These are phyloP conservation scores for Gossypium aridum DNA, from an alignment of 441 rosid genomes.

Conservation along the genomic window DNA sequence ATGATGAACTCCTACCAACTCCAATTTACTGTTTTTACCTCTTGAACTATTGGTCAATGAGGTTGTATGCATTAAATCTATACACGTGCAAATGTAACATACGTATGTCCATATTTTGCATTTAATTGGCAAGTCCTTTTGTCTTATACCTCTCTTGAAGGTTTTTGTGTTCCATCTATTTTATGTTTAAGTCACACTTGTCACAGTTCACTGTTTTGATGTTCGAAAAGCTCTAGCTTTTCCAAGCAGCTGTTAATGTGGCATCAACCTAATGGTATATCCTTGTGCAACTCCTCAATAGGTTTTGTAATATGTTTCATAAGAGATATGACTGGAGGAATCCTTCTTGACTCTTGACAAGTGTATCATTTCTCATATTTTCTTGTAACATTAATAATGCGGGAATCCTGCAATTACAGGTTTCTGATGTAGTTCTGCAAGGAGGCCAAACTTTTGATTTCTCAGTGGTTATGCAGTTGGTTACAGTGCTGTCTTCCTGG, in stretches of 20 bases:
- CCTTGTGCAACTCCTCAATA: neutral
- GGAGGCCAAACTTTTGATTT: constrained; percentile 67
- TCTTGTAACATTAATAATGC: constrained; percentile 11
- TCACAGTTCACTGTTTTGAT: neutral
- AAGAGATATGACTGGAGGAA: neutral
- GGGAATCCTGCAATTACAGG: constrained; percentile 41
- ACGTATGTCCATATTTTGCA: neutral
- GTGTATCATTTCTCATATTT: constrained; percentile 1
- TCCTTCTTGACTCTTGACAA: neutral
- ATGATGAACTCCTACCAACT: neutral
- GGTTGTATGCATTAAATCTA: neutral
- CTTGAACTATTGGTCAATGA: neutral
- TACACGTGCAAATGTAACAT: neutral
- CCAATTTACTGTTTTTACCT: neutral
- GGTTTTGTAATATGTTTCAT: neutral
- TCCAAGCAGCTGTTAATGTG: neutral
- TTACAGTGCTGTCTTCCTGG: constrained; percentile 55
- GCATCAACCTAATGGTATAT: neutral
- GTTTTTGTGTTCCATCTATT: neutral
- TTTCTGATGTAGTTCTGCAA: constrained; percentile 77
- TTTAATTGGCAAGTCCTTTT: neutral
- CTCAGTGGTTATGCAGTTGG: constrained; percentile 75
- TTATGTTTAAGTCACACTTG: neutral
- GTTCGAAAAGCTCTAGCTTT: neutral
- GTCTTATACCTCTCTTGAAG: neutral